Conservation (phyloP, 2,329 filamentous ascomycete genomes). For the Diaporthe australafricana region DNA sequence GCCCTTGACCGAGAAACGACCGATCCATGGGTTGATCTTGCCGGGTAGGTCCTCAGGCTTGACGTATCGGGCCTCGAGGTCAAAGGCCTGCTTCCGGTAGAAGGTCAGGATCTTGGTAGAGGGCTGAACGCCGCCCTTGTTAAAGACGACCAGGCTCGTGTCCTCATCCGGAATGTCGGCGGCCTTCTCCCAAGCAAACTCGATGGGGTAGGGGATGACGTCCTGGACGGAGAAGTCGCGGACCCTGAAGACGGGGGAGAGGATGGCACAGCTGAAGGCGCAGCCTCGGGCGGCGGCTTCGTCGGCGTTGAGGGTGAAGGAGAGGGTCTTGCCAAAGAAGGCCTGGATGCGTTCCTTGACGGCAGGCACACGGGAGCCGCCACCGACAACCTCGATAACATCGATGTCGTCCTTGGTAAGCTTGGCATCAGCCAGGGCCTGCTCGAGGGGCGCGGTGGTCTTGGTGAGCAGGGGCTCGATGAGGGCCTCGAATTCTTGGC, state of each 20-base stretch:
- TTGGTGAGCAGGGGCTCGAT: conserved; percentile 85
- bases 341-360: conserved; percentile 90
- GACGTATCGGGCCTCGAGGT: conserved; percentile 93
- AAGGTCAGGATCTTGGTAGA: conserved; percentile 99
- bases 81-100: conserved; percentile 97
- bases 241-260: conserved; percentile 97
- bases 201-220: conserved; percentile 97
- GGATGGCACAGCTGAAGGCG: conserved; percentile 96
- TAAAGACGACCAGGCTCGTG: conserved; percentile 96
- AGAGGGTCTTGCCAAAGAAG: conserved; percentile 93
- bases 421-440: conserved; percentile 94
- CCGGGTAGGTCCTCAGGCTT: conserved; percentile 88
- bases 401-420: conserved; percentile 94
- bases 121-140: conserved; percentile 95
- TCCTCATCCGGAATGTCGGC: conserved; percentile 98
- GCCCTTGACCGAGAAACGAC: conserved; percentile 96
- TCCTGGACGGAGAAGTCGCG: conserved; percentile 98
- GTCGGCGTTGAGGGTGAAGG: conserved; percentile 97
- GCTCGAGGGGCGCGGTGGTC: conserved; percentile 81
- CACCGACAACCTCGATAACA: conserved; percentile 91
- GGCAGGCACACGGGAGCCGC: conserved; percentile 91
- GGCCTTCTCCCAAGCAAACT: conserved; percentile 99
- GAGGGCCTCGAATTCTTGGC: conserved; percentile 93
- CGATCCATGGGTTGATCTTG: conserved; percentile 94
- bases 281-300: conserved; percentile 96